Percentiles rank a stretch among this genome's conserved stretches.
These are phyloP conservation scores for Isoetes taiwanensis DNA, from an alignment of 75 land plant species.

Conservation along the genomic window DNA sequence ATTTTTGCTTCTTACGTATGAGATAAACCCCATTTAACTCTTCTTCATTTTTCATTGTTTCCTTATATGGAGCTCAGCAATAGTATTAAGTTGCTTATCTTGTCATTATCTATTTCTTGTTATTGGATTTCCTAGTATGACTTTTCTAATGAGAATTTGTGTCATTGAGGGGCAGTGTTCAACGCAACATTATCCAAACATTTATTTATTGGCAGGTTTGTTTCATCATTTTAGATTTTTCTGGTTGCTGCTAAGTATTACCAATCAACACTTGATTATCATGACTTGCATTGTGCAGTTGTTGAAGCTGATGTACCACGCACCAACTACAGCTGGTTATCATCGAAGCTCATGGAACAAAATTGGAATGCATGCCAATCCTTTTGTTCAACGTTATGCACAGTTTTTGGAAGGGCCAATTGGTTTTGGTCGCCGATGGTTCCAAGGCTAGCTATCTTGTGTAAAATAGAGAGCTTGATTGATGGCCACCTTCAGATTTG, in stretches of 20 bases:
- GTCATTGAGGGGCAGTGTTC: slow-evolving; percentile 41
- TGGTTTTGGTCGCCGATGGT: slow-evolving; percentile 60
- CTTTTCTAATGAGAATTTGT: background rate
- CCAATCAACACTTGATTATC: too few species aligned
- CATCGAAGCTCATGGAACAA: slow-evolving; percentile 67
- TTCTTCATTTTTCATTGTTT: slow-evolving; percentile 1
- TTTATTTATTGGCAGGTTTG: slow-evolving; percentile 90
- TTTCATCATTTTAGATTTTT: too few species aligned
- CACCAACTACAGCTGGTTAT: slow-evolving; percentile 56
- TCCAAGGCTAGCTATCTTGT: too few species aligned
- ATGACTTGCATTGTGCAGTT: slow-evolving; percentile 34
- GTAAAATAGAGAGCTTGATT: too few species aligned
- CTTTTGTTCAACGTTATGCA: slow-evolving; percentile 48
- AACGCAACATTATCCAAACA: slow-evolving; percentile 66
- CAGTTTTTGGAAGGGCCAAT: slow-evolving; percentile 59
- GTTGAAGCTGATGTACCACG: slow-evolving; percentile 75
- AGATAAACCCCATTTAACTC: background rate
- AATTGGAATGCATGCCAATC: slow-evolving; percentile 48
- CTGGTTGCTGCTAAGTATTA: too few species aligned
- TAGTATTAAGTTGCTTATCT: too few species aligned
- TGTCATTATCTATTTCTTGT: too few species aligned
- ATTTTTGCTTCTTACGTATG: slow-evolving; percentile 62
- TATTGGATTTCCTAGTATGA: background rate
- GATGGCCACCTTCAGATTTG: too few species aligned
- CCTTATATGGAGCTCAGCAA: too few species aligned